A percentile compares a stretch with the other conserved stretches of the same genome.
Conservation (phyloP, 2,329 filamentous ascomycete genomes). For the Aspergillus floridensis region DNA sequence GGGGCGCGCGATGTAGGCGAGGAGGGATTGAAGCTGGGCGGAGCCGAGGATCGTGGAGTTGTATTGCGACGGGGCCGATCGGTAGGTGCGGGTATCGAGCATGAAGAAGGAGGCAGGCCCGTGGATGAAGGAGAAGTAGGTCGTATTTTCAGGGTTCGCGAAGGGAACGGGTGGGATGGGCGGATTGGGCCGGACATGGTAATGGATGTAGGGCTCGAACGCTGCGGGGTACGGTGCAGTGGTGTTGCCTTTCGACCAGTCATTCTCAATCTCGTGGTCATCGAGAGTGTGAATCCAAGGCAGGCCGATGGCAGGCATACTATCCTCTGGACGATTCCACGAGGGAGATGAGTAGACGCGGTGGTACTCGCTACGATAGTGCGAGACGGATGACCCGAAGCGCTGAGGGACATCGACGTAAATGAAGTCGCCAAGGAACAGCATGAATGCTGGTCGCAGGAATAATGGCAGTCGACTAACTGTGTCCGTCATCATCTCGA, state of each 20-base stretch:
- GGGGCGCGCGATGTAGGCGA: conserved; percentile 70
- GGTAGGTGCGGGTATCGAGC: conserved; percentile 85
- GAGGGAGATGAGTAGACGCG: conserved; percentile 95
- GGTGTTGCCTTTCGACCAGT: conserved; percentile 75
- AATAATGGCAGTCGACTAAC: conserved; percentile 66
- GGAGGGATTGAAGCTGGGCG: conserved; percentile 73
- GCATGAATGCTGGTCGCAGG: conserved; percentile 54
- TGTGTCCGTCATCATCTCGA: conserved; percentile 71
- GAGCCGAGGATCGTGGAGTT: conserved; percentile 85
- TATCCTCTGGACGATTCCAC: conserved; percentile 66
- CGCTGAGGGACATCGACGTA: conserved; percentile 74
- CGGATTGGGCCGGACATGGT: conserved; percentile 82
- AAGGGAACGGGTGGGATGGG: conserved; percentile 54
- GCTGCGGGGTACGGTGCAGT: conserved; percentile 78
- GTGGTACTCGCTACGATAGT: conserved; percentile 88
- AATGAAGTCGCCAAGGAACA: conserved; percentile 54
- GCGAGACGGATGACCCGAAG: conserved; percentile 67
- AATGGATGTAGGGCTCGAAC: conserved; percentile 79
- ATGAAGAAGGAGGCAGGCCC: conserved; percentile 94
- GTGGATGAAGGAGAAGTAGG: conserved; percentile 85
- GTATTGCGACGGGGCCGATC: conserved; percentile 52
- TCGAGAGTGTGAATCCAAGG: conserved; percentile 98
- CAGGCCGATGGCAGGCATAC: conserved; percentile 58
- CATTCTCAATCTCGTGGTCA: conserved; percentile 94
- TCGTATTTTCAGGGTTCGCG: conserved; percentile 59